Evolutionary conservation across 2,329 filamentous ascomycete species (phyloP).

Genomic region (Coniosporium tulheliwenetii): DNA sequence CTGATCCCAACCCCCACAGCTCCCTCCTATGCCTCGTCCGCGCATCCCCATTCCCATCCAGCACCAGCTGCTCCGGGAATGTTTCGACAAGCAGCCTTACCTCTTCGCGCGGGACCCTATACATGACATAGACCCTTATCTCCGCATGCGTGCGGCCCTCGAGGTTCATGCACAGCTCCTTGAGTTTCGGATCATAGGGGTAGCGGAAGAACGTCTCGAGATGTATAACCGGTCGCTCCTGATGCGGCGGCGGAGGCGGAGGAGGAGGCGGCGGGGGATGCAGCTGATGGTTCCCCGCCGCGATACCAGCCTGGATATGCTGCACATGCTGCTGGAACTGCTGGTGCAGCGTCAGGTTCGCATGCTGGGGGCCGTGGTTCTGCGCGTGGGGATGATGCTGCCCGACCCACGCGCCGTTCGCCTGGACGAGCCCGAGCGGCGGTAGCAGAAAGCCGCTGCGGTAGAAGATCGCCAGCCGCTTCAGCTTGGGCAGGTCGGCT

Average conservation of each 20-base stretch:
- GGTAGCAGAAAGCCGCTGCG: constrained; percentile 9
- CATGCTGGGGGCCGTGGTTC: not conserved
- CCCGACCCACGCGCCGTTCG: constrained; percentile 4
- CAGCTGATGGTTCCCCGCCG: not conserved
- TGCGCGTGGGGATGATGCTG: no score
- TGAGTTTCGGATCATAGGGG: constrained; percentile 1
- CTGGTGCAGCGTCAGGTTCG: no score
- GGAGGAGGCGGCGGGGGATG: not conserved
- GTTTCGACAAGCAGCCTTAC: constrained; percentile 8
- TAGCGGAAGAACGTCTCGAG: not conserved
- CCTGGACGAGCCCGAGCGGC: constrained; percentile 13
- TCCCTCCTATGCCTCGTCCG: not conserved
- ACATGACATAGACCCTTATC: constrained; percentile 4
- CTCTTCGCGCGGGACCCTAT: constrained; percentile 2
- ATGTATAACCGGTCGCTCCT: no score
- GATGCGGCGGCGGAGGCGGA: not conserved
- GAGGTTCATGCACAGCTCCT: constrained; percentile 2
- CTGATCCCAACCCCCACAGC: not conserved
- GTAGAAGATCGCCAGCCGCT: constrained; percentile 14
- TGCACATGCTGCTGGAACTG: no score
- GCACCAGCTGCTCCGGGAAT: constrained; percentile 6
- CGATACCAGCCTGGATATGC: no score
- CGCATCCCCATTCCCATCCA: constrained; percentile 2
- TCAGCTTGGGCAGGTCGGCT: constrained; percentile 15
- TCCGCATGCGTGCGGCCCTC: constrained; percentile 1